Conservation (phyloP, 805 yeast genomes). For the Ogataea henricii region DNA sequence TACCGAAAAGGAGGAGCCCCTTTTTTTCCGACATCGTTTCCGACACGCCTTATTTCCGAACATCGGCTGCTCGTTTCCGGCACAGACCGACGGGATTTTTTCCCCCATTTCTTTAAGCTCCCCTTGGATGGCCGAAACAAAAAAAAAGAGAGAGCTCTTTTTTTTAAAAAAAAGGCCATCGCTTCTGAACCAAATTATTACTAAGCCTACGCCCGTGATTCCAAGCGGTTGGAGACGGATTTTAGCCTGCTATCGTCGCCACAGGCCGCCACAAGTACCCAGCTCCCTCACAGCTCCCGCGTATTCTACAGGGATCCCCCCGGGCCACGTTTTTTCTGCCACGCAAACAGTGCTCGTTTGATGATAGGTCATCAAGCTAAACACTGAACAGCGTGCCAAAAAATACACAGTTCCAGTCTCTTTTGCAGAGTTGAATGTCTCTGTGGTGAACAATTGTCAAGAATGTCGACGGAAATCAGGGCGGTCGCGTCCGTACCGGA, state of each 20-base stretch:
- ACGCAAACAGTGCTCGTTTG: conserved; percentile 2
- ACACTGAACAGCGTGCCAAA: not conserved
- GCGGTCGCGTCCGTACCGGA: conserved; percentile 7
- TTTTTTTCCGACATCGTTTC: not conserved
- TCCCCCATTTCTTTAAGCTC: not conserved
- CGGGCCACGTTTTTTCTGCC: not conserved
- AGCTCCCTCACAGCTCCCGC: not conserved
- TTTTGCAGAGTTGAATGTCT: not conserved
- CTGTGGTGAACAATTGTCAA: not conserved
- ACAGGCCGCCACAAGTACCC: not conserved
- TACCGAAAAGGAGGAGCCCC: no score
- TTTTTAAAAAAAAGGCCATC: conserved; percentile 2
- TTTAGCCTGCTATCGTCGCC: not conserved
- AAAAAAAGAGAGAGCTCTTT: not conserved
- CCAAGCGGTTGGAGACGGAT: not conserved
- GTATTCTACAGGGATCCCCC: not conserved
- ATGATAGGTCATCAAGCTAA: conserved; percentile 1
- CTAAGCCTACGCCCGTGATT: not conserved
- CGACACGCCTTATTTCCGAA: no score
- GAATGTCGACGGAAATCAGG: conserved; percentile 2
- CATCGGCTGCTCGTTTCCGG: conserved; percentile 2
- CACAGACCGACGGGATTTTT: conserved; percentile 1
- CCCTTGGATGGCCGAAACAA: conserved; percentile 2
- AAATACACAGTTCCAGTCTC: not conserved
- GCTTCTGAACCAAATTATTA: conserved; percentile 1